Evolutionary conservation across 2,329 filamentous ascomycete genomes (phyloP).

Genomic region (Trichoderma simmonsii): DNA sequence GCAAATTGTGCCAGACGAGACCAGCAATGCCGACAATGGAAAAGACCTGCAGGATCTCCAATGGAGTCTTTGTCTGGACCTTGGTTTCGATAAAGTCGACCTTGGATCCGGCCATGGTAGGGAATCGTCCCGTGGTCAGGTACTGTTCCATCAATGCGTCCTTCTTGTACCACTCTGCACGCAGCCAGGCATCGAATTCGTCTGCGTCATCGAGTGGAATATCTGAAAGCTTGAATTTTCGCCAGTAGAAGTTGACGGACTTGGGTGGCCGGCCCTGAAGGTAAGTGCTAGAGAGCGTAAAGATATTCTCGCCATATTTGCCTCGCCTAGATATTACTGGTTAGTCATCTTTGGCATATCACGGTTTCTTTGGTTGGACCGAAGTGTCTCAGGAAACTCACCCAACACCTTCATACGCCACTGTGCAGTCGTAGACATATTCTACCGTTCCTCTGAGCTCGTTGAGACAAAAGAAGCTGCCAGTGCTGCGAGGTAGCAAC

Average conservation of each 20-base stretch:
- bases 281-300: conserved; percentile 82
- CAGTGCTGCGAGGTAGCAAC: conserved; percentile 76
- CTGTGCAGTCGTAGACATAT: conserved; percentile 88
- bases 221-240: conserved; percentile 73
- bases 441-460: conserved; percentile 72
- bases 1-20: conserved; percentile 41
- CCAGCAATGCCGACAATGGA: conserved; percentile 45
- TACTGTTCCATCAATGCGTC: conserved; percentile 85
- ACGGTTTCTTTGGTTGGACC: background rate
- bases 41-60: conserved; percentile 56
- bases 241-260: conserved; percentile 96
- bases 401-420: conserved; percentile 83
- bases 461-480: conserved; percentile 73
- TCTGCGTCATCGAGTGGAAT: conserved; percentile 75
- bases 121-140: conserved; percentile 73
- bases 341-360: background rate
- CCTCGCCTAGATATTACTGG: conserved; percentile 53
- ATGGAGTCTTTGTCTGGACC: conserved; percentile 51
- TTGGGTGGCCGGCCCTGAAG: conserved; percentile 86
- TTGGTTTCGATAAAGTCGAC: conserved; percentile 55
- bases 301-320: conserved; percentile 85
- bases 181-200: conserved; percentile 80
- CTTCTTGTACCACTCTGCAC: conserved; percentile 87
- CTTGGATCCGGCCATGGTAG: conserved; percentile 57
- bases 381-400: too few species aligned